Evolutionary conservation across 208 protist species (phyloP).

Genomic region (Leishmania martiniquensis): DNA sequence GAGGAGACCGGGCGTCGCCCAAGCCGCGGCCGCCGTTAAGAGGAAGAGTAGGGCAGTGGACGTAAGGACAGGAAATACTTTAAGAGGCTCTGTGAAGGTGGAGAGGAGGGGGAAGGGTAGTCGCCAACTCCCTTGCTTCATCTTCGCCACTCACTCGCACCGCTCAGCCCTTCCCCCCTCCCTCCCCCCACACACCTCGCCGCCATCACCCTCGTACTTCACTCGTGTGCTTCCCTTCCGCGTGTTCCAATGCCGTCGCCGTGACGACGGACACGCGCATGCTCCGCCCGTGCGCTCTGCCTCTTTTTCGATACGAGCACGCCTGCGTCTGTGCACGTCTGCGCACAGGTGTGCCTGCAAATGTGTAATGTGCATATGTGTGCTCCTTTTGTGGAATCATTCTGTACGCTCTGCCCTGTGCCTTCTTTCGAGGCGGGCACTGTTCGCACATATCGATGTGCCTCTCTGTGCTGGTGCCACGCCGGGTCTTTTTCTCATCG

Average conservation of each 20-base stretch:
- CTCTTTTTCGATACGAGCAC: too few relatives aligned
- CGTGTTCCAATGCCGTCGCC: not conserved
- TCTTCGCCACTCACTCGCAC: too few relatives aligned
- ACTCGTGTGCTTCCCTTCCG: too few relatives aligned
- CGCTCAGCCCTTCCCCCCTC: too few relatives aligned
- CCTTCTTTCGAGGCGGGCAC: too few relatives aligned
- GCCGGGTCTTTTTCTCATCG: not conserved
- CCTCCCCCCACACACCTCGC: too few relatives aligned
- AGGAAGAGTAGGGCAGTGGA: not conserved
- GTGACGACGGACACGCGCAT: too few relatives aligned
- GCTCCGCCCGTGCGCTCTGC: not conserved
- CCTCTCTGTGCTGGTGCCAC: too few relatives aligned
- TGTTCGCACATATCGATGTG: not conserved
- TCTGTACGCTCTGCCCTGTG: too few relatives aligned
- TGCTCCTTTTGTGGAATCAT: not conserved
- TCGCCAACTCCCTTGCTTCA: not conserved
- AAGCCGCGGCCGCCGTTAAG: slow-evolving; percentile 37
- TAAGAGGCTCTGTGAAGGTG: not conserved
- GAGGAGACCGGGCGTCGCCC: slow-evolving; percentile 17
- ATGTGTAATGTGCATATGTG: too few relatives aligned
- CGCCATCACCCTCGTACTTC: too few relatives aligned
- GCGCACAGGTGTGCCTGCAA: too few relatives aligned
- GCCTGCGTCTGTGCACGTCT: not conserved
- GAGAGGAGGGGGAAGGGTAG: not conserved
- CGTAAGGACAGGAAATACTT: not conserved